A percentile compares a stretch with the other conserved stretches of the same genome.
phyloP scores from a whole-genome alignment of 2,329 filamentous ascomycete species.

The Teratosphaeria pseudoeucalypti region DNA sequence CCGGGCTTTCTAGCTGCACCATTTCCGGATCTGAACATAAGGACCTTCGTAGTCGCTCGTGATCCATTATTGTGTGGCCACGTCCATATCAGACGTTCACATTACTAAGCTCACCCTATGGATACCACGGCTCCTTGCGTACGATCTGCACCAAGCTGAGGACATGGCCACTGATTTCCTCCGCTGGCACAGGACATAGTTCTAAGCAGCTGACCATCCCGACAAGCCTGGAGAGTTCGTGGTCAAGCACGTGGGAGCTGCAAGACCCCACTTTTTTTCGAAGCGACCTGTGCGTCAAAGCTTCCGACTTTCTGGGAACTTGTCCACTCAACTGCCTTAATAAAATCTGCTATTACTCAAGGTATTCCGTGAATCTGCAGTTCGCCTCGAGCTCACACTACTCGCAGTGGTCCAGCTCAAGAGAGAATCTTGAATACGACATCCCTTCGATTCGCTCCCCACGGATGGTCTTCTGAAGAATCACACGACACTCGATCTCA shows the following conservation, averaged over 20 bases:
- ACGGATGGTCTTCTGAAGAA: background rate
- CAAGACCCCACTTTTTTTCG: background rate
- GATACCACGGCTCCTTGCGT: no score
- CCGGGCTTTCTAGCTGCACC: no score
- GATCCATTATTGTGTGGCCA: no score
- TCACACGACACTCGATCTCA: background rate
- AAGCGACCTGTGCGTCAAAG: background rate
- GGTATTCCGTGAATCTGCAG: background rate
- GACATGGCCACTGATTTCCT: no score
- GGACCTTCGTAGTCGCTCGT: no score
- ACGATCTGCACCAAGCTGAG: no score
- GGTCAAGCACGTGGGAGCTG: background rate
- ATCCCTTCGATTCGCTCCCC: background rate
- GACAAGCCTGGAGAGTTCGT: background rate
- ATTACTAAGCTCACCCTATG: no score
- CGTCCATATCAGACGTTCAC: no score
- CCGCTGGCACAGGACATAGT: no score
- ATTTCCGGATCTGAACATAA: no score
- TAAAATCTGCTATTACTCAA: background rate
- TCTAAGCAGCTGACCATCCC: no score
- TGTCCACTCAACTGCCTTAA: background rate
- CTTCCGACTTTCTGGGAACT: background rate
- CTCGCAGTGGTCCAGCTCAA: background rate
- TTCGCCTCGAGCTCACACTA: background rate
- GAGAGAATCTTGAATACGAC: background rate